These are phyloP conservation scores for Aeschynomene evenia DNA, from an alignment of 306 rosid species.

Conservation along the genomic window DNA sequence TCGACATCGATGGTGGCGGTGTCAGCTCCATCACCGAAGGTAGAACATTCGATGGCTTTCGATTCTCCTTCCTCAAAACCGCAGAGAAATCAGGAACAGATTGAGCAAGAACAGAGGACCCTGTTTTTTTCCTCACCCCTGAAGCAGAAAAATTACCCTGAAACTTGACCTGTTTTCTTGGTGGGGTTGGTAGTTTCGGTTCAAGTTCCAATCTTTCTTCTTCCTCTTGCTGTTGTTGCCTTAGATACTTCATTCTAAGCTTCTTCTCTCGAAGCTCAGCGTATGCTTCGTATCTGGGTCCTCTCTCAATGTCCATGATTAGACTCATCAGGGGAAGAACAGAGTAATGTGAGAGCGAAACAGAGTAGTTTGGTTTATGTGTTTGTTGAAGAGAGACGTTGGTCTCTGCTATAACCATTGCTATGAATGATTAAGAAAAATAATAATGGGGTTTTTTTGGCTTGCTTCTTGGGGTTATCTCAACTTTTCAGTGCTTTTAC, in stretches of 20 bases:
- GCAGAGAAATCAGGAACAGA: conserved; percentile 94
- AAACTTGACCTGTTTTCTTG: conserved; percentile 72
- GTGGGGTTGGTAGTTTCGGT: conserved; percentile 37
- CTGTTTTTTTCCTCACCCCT: conserved; percentile 38
- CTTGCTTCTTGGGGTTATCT: background rate
- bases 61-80: conserved; percentile 69
- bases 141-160: conserved; percentile 22
- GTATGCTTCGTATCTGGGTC: conserved; percentile 75
- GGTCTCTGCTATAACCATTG: conserved; percentile 11
- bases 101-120: conserved; percentile 63
- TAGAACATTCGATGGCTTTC: conserved; percentile 49
- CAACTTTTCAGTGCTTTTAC: conserved; percentile 9
- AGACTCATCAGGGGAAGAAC: conserved; percentile 34
- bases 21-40: conserved; percentile 59
- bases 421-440: background rate
- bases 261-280: conserved; percentile 62
- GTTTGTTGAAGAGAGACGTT: conserved; percentile 31
- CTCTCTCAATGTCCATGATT: conserved; percentile 64
- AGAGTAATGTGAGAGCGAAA: conserved; percentile 10
- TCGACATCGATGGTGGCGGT: conserved; percentile 78
- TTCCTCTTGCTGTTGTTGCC: conserved; percentile 29
- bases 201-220: conserved; percentile 16
- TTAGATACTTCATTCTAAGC: conserved; percentile 45
- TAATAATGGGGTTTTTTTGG: background rate
- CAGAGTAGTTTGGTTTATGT: conserved; percentile 33